A percentile compares a stretch with the other conserved stretches of the same genome.
phyloP scores from a whole-genome alignment of 306 rosid species.

The Lotus japonicus region DNA sequence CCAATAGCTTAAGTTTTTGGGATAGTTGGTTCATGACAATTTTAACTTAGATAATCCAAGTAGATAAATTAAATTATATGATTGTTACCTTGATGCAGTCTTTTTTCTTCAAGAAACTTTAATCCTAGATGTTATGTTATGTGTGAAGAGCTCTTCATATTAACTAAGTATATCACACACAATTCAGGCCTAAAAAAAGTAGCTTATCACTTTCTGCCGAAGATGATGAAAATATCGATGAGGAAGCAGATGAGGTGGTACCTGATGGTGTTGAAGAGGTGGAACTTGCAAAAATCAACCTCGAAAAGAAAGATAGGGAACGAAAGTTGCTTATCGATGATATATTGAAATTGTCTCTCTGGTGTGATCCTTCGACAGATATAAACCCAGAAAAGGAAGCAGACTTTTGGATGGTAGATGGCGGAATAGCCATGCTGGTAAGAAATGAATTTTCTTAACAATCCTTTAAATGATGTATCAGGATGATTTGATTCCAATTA shows the following conservation, averaged over 20 bases:
- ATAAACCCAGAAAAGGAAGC: conserved; percentile 54
- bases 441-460: conserved; percentile 30
- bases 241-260: conserved; percentile 84
- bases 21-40: no score
- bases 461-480: not conserved
- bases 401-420: conserved; percentile 69
- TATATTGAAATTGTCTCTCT: conserved; percentile 58
- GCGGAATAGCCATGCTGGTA: conserved; percentile 73
- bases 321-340: conserved; percentile 63
- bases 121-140: not conserved
- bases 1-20: no score
- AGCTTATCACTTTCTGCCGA: conserved; percentile 56
- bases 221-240: conserved; percentile 83
- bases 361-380: conserved; percentile 52
- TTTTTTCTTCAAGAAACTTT: conserved; percentile 7
- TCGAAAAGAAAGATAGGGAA: conserved; percentile 76
- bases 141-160: conserved; percentile 18
- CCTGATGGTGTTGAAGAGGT: conserved; percentile 99
- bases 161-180: conserved; percentile 20
- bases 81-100: not conserved
- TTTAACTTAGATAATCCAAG: conserved; percentile 2
- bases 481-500: not conserved
- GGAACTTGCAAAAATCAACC: conserved; percentile 79
- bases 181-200: conserved; percentile 69
- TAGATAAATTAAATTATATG: conserved; percentile 4